Conservation (phyloP, 305 asterid species). For the Fraxinus baroniana region DNA sequence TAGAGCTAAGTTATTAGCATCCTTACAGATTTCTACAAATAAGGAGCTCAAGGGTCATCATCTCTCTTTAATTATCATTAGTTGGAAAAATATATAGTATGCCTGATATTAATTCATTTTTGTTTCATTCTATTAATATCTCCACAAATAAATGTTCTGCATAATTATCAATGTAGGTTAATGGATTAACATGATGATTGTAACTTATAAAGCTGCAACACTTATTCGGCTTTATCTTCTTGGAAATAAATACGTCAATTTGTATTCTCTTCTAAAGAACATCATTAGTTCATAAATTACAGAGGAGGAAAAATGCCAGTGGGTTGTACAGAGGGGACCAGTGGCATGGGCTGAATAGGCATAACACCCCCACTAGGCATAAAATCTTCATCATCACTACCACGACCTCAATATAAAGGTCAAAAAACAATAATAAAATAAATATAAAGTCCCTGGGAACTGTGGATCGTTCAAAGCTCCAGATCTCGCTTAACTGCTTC, state of each 20-base stretch:
- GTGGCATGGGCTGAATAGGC: constrained; percentile 7
- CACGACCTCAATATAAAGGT: neutral
- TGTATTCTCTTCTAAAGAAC: neutral
- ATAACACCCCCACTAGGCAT: constrained; percentile 1
- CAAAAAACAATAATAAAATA: neutral
- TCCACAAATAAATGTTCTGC: neutral
- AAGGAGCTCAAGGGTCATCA: neutral
- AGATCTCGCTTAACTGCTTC: constrained; percentile 10
- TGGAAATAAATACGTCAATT: neutral
- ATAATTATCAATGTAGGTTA: neutral
- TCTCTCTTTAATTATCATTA: neutral
- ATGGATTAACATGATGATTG: neutral
- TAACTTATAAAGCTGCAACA: neutral
- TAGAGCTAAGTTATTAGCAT: neutral
- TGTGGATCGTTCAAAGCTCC: constrained; percentile 5
- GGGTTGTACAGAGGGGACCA: neutral
- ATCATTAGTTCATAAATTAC: neutral
- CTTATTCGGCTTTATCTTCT: neutral
- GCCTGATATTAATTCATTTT: neutral
- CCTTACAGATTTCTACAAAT: neutral
- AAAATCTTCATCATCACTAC: neutral
- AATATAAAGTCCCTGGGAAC: neutral
- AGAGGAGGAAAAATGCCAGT: neutral
- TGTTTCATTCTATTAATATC: neutral
- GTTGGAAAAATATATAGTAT: neutral